Percentiles rank a stretch among this genome's conserved stretches.
These are phyloP conservation scores for Ustilago lituana DNA, from an alignment of 1,284 basidiomycete species.

Conservation along the genomic window DNA sequence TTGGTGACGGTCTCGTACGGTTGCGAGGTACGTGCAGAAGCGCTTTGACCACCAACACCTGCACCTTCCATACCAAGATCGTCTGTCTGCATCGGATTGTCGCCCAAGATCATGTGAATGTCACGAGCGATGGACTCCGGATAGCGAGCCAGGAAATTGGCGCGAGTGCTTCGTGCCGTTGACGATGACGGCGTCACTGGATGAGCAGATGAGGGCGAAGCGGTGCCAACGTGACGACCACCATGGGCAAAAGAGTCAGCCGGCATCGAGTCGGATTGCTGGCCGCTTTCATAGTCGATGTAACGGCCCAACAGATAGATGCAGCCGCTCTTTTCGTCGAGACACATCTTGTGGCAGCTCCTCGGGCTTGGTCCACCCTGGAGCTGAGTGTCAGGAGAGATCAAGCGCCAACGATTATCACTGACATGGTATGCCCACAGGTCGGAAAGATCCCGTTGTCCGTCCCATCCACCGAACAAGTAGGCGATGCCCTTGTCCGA, in stretches of 20 bases:
- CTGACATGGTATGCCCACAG: constrained; percentile 80
- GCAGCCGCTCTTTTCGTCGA: constrained; percentile 76
- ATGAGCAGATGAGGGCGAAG: constrained; percentile 10
- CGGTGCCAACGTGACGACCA: constrained; percentile 4
- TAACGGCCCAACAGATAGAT: constrained; percentile 74
- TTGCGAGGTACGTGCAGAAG: constrained; percentile 3
- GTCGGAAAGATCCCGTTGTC: constrained; percentile 75
- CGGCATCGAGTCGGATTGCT: constrained; percentile 15
- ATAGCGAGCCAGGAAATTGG: constrained; percentile 38
- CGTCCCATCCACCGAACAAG: constrained; percentile 83
- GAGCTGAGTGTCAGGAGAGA: constrained; percentile 73
- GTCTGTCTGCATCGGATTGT: constrained; percentile 20
- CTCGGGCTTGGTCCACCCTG: constrained; percentile 76
- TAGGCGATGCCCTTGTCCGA: constrained; percentile 75
- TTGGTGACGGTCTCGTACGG: not conserved
- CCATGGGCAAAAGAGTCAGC: constrained; percentile 27
- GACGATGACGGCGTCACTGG: constrained; percentile 39
- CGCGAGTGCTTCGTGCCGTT: constrained; percentile 29
- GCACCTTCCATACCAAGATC: constrained; percentile 34
- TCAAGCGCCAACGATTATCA: constrained; percentile 74
- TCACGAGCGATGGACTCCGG: constrained; percentile 41
- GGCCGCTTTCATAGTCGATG: constrained; percentile 49
- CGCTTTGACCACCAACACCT: constrained; percentile 12
- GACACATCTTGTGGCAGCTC: constrained; percentile 84
- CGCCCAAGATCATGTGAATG: constrained; percentile 37